Evolutionary conservation across 73 alveolate species (phyloP), one percentile per base, ranked within the genome.

Genomic region (Paramecium tetraurelia): DNA sequence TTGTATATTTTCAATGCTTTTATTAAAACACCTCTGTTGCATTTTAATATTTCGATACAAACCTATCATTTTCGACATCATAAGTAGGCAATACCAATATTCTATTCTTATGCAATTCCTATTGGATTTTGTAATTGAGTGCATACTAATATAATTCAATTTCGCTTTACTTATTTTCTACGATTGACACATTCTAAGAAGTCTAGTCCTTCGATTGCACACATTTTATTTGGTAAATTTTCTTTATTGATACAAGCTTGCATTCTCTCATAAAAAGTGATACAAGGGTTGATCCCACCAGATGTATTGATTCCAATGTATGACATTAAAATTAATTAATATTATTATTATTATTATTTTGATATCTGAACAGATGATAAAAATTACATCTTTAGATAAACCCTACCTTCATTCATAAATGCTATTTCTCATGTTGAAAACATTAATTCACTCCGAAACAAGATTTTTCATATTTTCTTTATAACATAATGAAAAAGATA

Each of bases 281-380:
- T 80, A n/a, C 90, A 80, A 24, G 90, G 90, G 29, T 80, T 41
- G 29, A 48, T 41, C 10, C 90, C 90, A 40, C 90, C 90, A 18
- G 76, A 43, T 41, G 90, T 80, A 46, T 80, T 80, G 46, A 80
- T 44, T 44, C 90, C 90, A n/a, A 48, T 44, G 57, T 44, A 80
- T 80, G 90, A 80, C 90, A 80, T 80, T 44, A 24, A 31, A 40
- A 5, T 77, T 41, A 40, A 41, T 77, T 36, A 12, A 12, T 77
- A 35, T 53, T 53, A 53, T 53, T 53, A 53, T 53, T 53, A 53
- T 53, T 18, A n/a, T 53, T n/a, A 40, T 40, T 40, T 36, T 36
- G 43, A 36, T 40, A 5, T 40, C 10, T 4, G 10, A 7, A 40
- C 48, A 40, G 4, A 7, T 40, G 48, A 40, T 40, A 40, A 40